A percentile compares a stretch with the other conserved stretches of the same genome.
These are phyloP conservation scores for Saxophila tyrrhenica DNA, from an alignment of 495 filamentous ascomycete genomes.

Conservation along the genomic window DNA sequence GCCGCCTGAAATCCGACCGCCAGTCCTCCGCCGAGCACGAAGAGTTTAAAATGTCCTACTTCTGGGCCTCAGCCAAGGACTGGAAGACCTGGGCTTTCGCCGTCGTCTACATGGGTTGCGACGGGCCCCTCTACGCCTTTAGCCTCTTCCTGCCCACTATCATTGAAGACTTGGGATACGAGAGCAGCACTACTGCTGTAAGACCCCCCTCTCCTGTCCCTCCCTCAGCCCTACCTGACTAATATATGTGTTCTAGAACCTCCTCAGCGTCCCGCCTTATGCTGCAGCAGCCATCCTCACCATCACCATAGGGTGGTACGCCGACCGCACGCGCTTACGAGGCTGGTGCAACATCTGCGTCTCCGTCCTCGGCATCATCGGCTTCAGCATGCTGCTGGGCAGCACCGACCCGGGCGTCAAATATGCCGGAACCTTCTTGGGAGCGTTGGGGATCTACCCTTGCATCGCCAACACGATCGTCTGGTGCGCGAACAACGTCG, in stretches of 20 bases:
- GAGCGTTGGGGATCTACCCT: slow-evolving; percentile 84
- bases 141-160: slow-evolving; percentile 84
- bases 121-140: slow-evolving; percentile 73
- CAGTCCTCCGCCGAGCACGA: slow-evolving; percentile 58
- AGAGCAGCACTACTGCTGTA: slow-evolving; percentile 46
- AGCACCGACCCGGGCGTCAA: slow-evolving; percentile 49
- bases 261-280: slow-evolving; percentile 82
- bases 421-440: slow-evolving; percentile 79
- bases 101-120: slow-evolving; percentile 33
- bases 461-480: slow-evolving; percentile 85
- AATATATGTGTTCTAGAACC: no score
- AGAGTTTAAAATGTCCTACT: slow-evolving; percentile 62
- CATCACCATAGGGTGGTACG: slow-evolving; percentile 60
- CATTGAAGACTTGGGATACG: slow-evolving; percentile 63
- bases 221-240: no score
- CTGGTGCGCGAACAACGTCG: slow-evolving; percentile 82
- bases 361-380: slow-evolving; percentile 59
- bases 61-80: slow-evolving; percentile 49
- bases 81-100: slow-evolving; percentile 28
- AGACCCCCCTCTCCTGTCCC: no score
- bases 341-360: slow-evolving; percentile 76
- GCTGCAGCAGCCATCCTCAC: slow-evolving; percentile 72
- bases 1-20: slow-evolving; percentile 60
- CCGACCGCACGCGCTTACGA: slow-evolving; percentile 66
- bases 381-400: slow-evolving; percentile 71